These are phyloP conservation scores for Aspergillus japonicus DNA, from an alignment of 2,329 filamentous ascomycete genomes.

Conservation along the genomic window DNA sequence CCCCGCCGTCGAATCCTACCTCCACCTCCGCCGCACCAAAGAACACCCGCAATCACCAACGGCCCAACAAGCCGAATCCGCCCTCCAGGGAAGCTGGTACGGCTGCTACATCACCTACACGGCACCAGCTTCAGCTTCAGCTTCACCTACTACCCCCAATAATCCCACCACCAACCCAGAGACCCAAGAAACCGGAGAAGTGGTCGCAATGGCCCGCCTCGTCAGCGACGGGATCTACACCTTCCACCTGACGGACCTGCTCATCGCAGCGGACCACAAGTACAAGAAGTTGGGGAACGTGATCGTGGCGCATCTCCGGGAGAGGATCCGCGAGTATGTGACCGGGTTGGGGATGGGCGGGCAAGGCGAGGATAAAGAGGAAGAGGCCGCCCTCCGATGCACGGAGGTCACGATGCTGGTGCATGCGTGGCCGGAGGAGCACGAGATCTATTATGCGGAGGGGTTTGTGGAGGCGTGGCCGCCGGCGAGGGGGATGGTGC, in stretches of 20 bases:
- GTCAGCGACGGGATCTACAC: conserved; percentile 55
- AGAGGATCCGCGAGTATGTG: conserved; percentile 35
- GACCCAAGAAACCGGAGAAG: background rate
- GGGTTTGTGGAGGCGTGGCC: too few species aligned
- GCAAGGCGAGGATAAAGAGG: too few species aligned
- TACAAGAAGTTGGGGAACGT: conserved; percentile 49
- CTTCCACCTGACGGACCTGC: conserved; percentile 53
- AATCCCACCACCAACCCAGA: background rate
- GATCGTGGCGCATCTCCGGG: conserved; percentile 46
- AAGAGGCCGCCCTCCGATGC: too few species aligned
- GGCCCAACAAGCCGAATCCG: conserved; percentile 37
- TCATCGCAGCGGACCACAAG: conserved; percentile 51
- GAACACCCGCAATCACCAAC: conserved; percentile 22
- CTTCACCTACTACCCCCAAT: background rate
- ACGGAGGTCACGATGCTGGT: too few species aligned
- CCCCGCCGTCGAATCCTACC: conserved; percentile 38
- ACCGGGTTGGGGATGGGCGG: too few species aligned
- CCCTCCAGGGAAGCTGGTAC: conserved; percentile 44
- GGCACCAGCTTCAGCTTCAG: background rate
- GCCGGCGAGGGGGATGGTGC: too few species aligned
- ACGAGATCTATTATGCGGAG: too few species aligned
- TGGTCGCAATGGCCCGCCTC: conserved; percentile 52
- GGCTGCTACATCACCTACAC: conserved; percentile 42
- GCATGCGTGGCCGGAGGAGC: too few species aligned
- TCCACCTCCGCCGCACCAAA: conserved; percentile 42